Conservation (phyloP, 306 rosid genomes). For the Glycine latifolia region DNA sequence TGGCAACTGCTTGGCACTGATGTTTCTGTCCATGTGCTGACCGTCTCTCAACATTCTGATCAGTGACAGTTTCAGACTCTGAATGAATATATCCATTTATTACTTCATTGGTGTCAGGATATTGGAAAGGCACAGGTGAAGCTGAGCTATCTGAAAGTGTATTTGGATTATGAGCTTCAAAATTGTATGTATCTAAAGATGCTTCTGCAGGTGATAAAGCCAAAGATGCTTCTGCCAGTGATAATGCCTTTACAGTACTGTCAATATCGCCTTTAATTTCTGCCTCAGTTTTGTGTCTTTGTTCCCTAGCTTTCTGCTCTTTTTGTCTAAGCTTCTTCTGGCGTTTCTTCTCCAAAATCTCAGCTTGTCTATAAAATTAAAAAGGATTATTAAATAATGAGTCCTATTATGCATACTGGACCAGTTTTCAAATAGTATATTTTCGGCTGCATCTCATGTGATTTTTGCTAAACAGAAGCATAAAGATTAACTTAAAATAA, state of each 20-base stretch:
- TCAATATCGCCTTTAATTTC: slow-evolving; percentile 50
- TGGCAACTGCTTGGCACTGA: slow-evolving; percentile 41
- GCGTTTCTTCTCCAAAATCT: slow-evolving; percentile 73
- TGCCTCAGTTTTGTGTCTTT: slow-evolving; percentile 45
- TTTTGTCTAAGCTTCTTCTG: slow-evolving; percentile 84
- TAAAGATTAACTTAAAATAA: slow-evolving; percentile 10
- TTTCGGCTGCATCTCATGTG: slow-evolving; percentile 16
- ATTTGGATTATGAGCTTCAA: slow-evolving; percentile 48
- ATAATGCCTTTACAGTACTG: slow-evolving; percentile 46
- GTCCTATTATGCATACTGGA: slow-evolving; percentile 9
- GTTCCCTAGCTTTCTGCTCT: slow-evolving; percentile 73
- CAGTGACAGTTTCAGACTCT: slow-evolving; percentile 46
- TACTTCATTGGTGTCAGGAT: slow-evolving; percentile 53
- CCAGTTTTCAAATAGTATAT: slow-evolving; percentile 5
- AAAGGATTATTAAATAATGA: slow-evolving; percentile 32
- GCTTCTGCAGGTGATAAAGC: slow-evolving; percentile 55
- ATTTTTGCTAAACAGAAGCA: slow-evolving; percentile 18
- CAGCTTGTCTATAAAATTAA: slow-evolving; percentile 67
- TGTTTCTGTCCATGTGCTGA: slow-evolving; percentile 49
- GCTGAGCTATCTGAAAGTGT: slow-evolving; percentile 51
- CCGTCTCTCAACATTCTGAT: slow-evolving; percentile 57
- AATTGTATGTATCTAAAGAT: slow-evolving; percentile 51
- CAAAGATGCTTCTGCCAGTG: slow-evolving; percentile 57
- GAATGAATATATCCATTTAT: slow-evolving; percentile 46
- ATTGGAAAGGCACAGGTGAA: slow-evolving; percentile 30